Evolutionary conservation across 2,329 filamentous ascomycete species (phyloP), one percentile per base, ranked within the genome.

Genomic region (Salinomyces thailandicus): DNA sequence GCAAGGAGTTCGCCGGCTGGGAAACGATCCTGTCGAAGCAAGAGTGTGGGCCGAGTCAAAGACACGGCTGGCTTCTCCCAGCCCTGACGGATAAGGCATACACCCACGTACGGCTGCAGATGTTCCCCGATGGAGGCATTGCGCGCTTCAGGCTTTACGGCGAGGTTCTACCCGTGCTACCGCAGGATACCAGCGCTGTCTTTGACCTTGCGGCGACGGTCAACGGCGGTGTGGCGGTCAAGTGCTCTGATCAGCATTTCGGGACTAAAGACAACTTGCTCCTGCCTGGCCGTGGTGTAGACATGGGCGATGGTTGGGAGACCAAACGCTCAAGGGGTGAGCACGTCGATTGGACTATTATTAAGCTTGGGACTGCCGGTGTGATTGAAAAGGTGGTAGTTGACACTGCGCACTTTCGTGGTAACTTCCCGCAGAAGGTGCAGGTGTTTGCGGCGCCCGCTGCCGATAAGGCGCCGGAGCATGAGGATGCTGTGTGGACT

Each of bases 221-320:
- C 50, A 87, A 86, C 58, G 84, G 84, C 28, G 84, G 76, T 20
- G 73, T 87, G 17, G 83, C 81, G 24, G 65, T 85, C 6, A 71
- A 74, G 1, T 87, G 82, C 66, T 85, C 77, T 42, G 83, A 91
- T 59, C 79, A 91, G 62, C 84, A 91, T 61, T 93, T 87, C 52
- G 82, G 84, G 42, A 81, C 77, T 24, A 85, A 81, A 57, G 77
- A 83, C 55, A 87, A 89, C 61, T 65, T 89, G 20, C 70, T 87
- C n/a, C 67, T 87, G 3, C 83, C 83, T 0, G 82, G 81, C 2
- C 71, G 83, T 17, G 83, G 83, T 28, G 77, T 79, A 57, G 81
- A 91, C 61, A 91, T 91, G 84, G 81, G 83, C 34, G 84, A 89
- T 57, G 85, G 84, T 5, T 91, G 85, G 84, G 84, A 91, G 63